Conservation (phyloP, 495 filamentous ascomycete genomes). For the Glarea lozoyensis region DNA sequence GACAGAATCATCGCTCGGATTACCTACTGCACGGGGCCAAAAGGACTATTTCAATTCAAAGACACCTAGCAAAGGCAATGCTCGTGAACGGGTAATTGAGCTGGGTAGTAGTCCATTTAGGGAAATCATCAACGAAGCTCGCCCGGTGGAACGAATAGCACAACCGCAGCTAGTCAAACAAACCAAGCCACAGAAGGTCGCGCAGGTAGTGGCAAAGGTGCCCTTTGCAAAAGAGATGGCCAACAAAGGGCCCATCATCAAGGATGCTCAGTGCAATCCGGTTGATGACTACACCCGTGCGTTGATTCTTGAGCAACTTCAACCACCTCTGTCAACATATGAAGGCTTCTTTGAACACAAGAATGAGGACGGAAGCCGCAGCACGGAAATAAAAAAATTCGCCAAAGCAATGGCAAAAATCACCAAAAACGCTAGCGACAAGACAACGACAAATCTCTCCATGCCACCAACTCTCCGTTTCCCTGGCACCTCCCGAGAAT, state of each 20-base stretch:
- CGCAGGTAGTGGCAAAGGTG: slow-evolving; percentile 15
- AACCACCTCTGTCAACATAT: slow-evolving; percentile 63
- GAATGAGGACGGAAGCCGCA: slow-evolving; percentile 46
- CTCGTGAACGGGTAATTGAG: slow-evolving; percentile 30
- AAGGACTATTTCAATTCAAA: slow-evolving; percentile 56
- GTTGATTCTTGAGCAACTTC: slow-evolving; percentile 61
- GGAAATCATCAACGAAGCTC: slow-evolving; percentile 41
- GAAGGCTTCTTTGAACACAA: slow-evolving; percentile 68
- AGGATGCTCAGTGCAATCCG: slow-evolving; percentile 80
- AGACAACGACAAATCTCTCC: slow-evolving; percentile 42
- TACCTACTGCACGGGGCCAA: slow-evolving; percentile 42
- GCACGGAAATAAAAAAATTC: slow-evolving; percentile 69
- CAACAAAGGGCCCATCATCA: slow-evolving; percentile 59
- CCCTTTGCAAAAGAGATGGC: slow-evolving; percentile 15
- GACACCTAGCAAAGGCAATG: slow-evolving; percentile 58
- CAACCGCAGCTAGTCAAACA: slow-evolving; percentile 37
- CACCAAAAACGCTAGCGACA: slow-evolving; percentile 51
- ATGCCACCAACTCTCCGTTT: slow-evolving; percentile 61
- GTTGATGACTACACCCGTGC: slow-evolving; percentile 64
- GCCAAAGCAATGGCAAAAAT: slow-evolving; percentile 57
- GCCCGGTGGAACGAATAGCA: slow-evolving; percentile 29
- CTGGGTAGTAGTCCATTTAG: slow-evolving; percentile 62
- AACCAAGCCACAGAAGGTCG: slow-evolving; percentile 19
- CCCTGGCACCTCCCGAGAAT: slow-evolving; percentile 47
- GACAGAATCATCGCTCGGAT: slow-evolving; percentile 75